These are phyloP conservation scores for Auriscalpium orientale DNA, from an alignment of 768 basidiomycete genomes.

Conservation along the genomic window DNA sequence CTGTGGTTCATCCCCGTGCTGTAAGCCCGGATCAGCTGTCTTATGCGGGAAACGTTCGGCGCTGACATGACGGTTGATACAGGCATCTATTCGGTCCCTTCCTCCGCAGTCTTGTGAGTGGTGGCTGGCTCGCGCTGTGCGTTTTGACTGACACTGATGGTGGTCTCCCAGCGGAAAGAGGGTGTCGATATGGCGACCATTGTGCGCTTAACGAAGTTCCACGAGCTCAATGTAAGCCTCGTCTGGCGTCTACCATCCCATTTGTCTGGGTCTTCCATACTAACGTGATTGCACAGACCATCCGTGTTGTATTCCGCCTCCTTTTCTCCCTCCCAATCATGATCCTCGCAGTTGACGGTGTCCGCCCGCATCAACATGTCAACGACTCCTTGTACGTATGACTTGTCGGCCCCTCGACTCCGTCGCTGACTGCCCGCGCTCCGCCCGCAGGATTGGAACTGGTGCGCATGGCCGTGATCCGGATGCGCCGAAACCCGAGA, in stretches of 20 bases:
- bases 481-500: not conserved
- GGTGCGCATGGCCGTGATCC: constrained; percentile 25
- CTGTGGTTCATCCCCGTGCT: constrained; percentile 68
- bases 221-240: constrained; percentile 67
- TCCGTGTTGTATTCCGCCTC: constrained; percentile 69
- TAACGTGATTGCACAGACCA: constrained; percentile 33
- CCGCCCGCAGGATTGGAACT: constrained; percentile 29
- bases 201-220: constrained; percentile 70
- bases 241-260: not conserved
- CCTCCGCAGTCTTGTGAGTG: constrained; percentile 48
- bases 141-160: not conserved
- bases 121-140: not conserved
- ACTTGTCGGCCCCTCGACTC: not conserved
- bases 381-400: constrained; percentile 50
- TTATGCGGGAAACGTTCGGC: too few relatives aligned
- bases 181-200: constrained; percentile 60
- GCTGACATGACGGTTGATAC: not conserved
- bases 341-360: constrained; percentile 63
- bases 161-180: constrained; percentile 39
- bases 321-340: constrained; percentile 59
- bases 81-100: constrained; percentile 66
- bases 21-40: constrained; percentile 14
- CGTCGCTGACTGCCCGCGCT: not conserved
- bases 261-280: not conserved
- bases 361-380: constrained; percentile 51